A percentile compares a stretch with the other conserved stretches of the same genome.
Evolutionary conservation across 148 eudicot species (phyloP).

Genomic region (Tetragonia tetragonoides): DNA sequence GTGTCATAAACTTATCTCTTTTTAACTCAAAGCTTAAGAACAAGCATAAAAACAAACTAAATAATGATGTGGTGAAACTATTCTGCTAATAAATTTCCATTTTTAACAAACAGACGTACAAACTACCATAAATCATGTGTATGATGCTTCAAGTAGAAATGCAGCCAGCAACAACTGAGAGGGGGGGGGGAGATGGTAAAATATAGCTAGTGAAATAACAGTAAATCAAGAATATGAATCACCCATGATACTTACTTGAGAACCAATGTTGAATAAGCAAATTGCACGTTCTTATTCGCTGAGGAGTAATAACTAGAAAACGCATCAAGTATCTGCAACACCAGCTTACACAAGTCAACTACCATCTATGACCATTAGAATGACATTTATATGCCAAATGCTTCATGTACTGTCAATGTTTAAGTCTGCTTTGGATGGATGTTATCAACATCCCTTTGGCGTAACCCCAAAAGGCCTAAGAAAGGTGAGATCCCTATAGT

Average conservation of each 20-base stretch:
- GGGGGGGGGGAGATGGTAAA: background rate
- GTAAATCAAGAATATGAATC: background rate
- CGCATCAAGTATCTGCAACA: constrained; percentile 80
- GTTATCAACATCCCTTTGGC: background rate
- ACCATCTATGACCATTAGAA: background rate
- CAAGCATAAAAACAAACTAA: too few relatives aligned
- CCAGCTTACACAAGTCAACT: constrained; percentile 4
- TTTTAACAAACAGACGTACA: background rate
- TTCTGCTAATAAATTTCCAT: background rate
- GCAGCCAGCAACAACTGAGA: background rate
- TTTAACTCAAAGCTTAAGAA: background rate
- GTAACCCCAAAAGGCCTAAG: background rate
- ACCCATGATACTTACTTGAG: constrained; percentile 72
- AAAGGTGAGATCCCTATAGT: too few relatives aligned
- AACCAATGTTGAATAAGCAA: constrained; percentile 83
- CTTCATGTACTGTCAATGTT: background rate
- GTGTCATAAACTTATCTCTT: background rate
- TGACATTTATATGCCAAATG: background rate
- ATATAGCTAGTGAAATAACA: background rate
- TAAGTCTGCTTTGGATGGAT: background rate
- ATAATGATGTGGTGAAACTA: too few relatives aligned
- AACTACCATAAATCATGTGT: background rate
- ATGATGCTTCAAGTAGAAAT: background rate
- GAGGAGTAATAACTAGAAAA: constrained; percentile 68
- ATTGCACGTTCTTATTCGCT: constrained; percentile 75